These are phyloP conservation scores for Friedmanniomyces simplex DNA, from an alignment of 495 filamentous ascomycete species.

Conservation along the genomic window DNA sequence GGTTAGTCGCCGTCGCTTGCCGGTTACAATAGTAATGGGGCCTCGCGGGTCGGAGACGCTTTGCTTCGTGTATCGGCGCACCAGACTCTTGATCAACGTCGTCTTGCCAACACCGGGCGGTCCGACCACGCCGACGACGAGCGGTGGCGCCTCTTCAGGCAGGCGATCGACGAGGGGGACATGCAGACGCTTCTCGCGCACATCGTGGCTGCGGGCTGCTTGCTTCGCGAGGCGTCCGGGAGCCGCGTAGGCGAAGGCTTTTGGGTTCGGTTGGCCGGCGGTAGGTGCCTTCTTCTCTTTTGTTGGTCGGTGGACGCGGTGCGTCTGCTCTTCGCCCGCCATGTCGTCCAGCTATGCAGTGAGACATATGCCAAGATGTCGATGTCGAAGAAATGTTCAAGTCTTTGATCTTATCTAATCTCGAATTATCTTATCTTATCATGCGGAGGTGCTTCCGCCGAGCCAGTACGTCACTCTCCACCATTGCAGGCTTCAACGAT, in stretches of 20 bases:
- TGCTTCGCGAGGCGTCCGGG: constrained; percentile 76
- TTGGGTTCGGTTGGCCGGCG: constrained; percentile 64
- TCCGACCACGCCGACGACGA: constrained; percentile 85
- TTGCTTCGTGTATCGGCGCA: constrained; percentile 92
- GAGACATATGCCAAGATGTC: no score
- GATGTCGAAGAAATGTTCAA: no score
- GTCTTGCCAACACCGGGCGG: constrained; percentile 80
- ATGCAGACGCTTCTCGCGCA: constrained; percentile 92
- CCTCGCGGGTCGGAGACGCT: constrained; percentile 79
- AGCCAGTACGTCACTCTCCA: no score
- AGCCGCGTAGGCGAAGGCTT: constrained; percentile 79
- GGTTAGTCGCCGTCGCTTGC: constrained; percentile 82
- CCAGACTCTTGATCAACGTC: constrained; percentile 79
- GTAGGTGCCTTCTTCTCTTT: constrained; percentile 83
- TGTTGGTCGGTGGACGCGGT: constrained; percentile 72
- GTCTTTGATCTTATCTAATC: no score
- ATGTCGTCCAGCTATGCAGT: constrained; percentile 9
- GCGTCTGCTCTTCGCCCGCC: constrained; percentile 71
- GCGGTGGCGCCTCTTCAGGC: constrained; percentile 89
- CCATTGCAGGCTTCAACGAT: constrained; percentile 35
- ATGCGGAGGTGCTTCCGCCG: no score
- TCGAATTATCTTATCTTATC: no score
- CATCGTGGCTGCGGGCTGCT: constrained; percentile 85
- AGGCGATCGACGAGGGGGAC: constrained; percentile 90
- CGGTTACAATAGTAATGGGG: constrained; percentile 89